Base-by-base conservation (phyloP, 1,284 basidiomycete genomes). In the Malassezia sympodialis region DNA sequence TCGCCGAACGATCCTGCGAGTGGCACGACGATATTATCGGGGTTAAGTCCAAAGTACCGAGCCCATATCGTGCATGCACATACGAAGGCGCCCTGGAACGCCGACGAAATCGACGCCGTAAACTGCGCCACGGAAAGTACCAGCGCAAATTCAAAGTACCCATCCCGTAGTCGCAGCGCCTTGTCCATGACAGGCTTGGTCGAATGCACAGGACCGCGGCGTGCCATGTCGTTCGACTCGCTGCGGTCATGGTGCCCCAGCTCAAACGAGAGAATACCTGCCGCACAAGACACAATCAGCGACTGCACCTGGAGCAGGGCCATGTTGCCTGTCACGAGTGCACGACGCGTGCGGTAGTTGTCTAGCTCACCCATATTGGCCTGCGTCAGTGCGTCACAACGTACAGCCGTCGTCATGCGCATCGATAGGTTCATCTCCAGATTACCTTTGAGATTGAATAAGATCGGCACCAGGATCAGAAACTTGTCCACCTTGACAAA, bases 381-480 rank as follows among this genome's bases (percentile, higher is more conserved):
- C 42, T 69, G 45, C 12, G 43, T 49, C 19, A 48, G 44, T 15
- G 19, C 4, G 14, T 8, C 11, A 21, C n/a, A 34, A 63, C 68
- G 56, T 43, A 73, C 71, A 4, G 76, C 76, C 4, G 78, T 79
- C 7, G 76, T 77, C 64, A 79, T 76, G 26, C 78, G 73, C 5
- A 78, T 75, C 7, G 76, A 76, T 2, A 79, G 82, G 62, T 90
- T 91, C 87, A 93, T 91, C 76, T 93, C 90, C 42, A 96, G 81
- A 67, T 96, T 96, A 15, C 93, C 93, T 73, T 96, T 96, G 60
- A 98, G 82, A 68, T 96, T 98, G 64, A 93, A 82, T 21, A 96
- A 79, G 65, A 94, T 90, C 11, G 93, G 91, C 8, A 96, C 85
- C 55, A 96, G 87, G 79, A 96, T 91, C 68, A 96, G 91, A 54